These are phyloP conservation scores for Hordeum pubiflorum DNA, from an alignment of 202 grass and related monocot species.

Conservation along the genomic window DNA sequence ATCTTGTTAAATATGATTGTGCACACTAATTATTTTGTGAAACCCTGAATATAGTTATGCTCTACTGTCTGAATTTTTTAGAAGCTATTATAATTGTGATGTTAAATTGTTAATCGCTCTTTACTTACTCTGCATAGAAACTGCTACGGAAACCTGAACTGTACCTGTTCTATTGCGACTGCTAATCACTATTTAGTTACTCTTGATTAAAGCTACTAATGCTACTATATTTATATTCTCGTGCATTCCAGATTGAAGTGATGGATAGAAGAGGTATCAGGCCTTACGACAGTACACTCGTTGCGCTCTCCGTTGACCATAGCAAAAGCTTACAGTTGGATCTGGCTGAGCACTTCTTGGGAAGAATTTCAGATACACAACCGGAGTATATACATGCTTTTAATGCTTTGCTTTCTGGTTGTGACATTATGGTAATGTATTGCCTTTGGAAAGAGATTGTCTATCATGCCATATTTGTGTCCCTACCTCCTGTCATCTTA, in stretches of 20 bases:
- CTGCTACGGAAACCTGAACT: neutral
- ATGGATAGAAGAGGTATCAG: conserved; percentile 56
- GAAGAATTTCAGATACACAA: conserved; percentile 52
- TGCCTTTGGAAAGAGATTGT: conserved; percentile 11
- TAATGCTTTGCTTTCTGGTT: conserved; percentile 67
- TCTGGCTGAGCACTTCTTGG: conserved; percentile 59
- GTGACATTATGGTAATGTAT: conserved; percentile 57
- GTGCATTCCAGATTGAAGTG: conserved; percentile 52
- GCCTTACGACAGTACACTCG: conserved; percentile 47
- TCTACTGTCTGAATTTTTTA: neutral
- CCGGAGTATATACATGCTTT: conserved; percentile 42
- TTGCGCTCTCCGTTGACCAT: conserved; percentile 48
- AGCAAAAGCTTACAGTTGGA: conserved; percentile 63
- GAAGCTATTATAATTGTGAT: neutral
- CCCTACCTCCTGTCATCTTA: neutral
- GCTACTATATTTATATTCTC: conserved; percentile 12
- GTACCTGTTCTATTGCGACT: neutral
- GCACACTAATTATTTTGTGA: neutral
- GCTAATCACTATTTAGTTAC: neutral
- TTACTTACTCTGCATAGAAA: neutral
- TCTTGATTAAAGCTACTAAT: neutral
- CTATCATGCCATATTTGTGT: conserved; percentile 7
- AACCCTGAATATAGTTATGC: neutral
- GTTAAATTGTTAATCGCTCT: neutral
- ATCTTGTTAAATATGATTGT: conserved; percentile 13